Evolutionary conservation across 2,329 filamentous ascomycete species (phyloP).

Genomic region (Xylaria sp.): DNA sequence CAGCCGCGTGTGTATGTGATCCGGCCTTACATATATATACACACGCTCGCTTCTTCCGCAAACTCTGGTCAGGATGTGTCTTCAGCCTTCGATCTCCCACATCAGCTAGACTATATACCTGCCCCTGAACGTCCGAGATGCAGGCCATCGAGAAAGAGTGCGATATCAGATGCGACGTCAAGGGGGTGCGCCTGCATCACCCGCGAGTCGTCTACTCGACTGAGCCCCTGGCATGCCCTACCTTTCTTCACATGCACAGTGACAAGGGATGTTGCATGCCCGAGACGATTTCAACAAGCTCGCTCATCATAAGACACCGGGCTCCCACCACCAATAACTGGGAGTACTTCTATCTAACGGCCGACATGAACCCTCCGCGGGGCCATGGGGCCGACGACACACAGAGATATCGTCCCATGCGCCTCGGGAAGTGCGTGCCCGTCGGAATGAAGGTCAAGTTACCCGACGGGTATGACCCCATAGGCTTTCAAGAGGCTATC

Average conservation of each 20-base stretch:
- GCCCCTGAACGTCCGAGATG: neutral
- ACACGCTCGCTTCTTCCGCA: neutral
- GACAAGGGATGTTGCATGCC: constrained; percentile 14
- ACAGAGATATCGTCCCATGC: constrained; percentile 11
- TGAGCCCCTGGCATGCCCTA: constrained; percentile 16
- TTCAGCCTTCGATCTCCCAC: neutral
- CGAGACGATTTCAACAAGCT: constrained; percentile 17
- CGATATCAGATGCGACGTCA: constrained; percentile 2
- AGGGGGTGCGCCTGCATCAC: neutral
- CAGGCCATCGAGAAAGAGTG: constrained; percentile 4
- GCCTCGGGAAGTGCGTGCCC: constrained; percentile 9
- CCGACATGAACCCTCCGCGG: neutral
- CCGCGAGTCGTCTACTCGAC: constrained; percentile 14
- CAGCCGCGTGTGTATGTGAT: neutral
- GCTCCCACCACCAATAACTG: constrained; percentile 2
- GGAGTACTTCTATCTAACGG: constrained; percentile 18
- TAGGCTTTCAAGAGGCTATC: neutral
- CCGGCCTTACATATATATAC: constrained; percentile 2
- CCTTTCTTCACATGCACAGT: constrained; percentile 21
- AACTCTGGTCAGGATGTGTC: neutral
- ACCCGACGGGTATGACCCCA: neutral
- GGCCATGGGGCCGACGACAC: constrained; percentile 4
- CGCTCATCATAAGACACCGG: constrained; percentile 9
- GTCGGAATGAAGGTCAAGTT: constrained; percentile 13
- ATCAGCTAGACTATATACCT: neutral